Evolutionary conservation across 805 yeast species (phyloP).

Genomic region (Candida incommunis): DNA sequence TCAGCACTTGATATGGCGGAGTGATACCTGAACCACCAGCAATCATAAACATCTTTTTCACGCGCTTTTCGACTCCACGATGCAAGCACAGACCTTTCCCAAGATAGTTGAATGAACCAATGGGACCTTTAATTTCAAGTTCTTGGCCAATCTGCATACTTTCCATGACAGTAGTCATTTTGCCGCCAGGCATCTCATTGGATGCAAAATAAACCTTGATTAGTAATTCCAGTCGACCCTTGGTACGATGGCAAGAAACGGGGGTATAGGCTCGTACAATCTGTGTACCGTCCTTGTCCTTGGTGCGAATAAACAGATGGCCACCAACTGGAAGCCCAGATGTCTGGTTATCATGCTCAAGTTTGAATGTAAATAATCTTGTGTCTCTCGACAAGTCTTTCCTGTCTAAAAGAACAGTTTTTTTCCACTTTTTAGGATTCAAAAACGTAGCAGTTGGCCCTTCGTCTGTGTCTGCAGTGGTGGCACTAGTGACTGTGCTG

Average conservation of each 20-base stretch:
- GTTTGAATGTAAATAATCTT: slow-evolving; percentile 17
- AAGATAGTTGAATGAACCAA: slow-evolving; percentile 20
- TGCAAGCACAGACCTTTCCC: slow-evolving; percentile 5
- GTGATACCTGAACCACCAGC: slow-evolving; percentile 47
- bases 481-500: slow-evolving; percentile 11
- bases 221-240: slow-evolving; percentile 19
- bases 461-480: slow-evolving; percentile 20
- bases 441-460: slow-evolving; percentile 15
- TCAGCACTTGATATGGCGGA: slow-evolving; percentile 38
- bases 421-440: slow-evolving; percentile 21
- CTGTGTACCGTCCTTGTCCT: slow-evolving; percentile 13
- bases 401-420: slow-evolving; percentile 12
- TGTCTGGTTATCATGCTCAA: slow-evolving; percentile 20
- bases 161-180: slow-evolving; percentile 20
- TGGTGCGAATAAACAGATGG: slow-evolving; percentile 19
- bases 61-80: slow-evolving; percentile 4
- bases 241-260: slow-evolving; percentile 15
- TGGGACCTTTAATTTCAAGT: slow-evolving; percentile 21
- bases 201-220: slow-evolving; percentile 23
- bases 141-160: slow-evolving; percentile 12
- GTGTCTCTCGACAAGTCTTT: slow-evolving; percentile 18
- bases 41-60: slow-evolving; percentile 30
- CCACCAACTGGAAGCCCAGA: slow-evolving; percentile 23
- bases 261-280: slow-evolving; percentile 26
- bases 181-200: slow-evolving; percentile 20